phyloP scores from a whole-genome alignment of 805 yeast genomes.

The Peterozyma xylosa region DNA sequence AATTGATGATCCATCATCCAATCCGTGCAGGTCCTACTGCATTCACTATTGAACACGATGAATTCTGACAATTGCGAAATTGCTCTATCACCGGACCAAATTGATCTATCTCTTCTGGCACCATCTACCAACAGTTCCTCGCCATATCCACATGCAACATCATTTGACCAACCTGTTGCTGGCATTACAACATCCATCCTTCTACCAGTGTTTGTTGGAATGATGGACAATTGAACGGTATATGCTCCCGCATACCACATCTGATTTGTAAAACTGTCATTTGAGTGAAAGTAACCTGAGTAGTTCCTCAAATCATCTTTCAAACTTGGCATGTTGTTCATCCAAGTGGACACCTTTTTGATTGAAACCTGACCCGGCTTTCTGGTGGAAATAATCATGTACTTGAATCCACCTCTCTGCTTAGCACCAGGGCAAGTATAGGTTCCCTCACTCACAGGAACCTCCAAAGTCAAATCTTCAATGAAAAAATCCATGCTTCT shows the following conservation, averaged over 20 bases:
- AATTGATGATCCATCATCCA: constrained; percentile 13
- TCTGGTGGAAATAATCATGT: constrained; percentile 14
- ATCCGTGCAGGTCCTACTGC: constrained; percentile 17
- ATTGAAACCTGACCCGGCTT: constrained; percentile 24
- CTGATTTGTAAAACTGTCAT: constrained; percentile 41
- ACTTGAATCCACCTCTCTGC: constrained; percentile 10
- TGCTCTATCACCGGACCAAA: constrained; percentile 10
- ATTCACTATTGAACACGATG: constrained; percentile 21
- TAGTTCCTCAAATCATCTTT: constrained; percentile 7
- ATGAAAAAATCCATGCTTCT: constrained; percentile 9
- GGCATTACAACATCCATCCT: constrained; percentile 20
- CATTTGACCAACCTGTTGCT: constrained; percentile 29
- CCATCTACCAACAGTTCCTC: constrained; percentile 9
- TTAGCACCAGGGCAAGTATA: constrained; percentile 5
- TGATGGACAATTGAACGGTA: constrained; percentile 24
- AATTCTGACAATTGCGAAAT: constrained; percentile 7
- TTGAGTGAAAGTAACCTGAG: constrained; percentile 11
- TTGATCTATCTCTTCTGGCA: constrained; percentile 10
- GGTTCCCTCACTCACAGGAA: constrained; percentile 5
- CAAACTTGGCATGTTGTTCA: constrained; percentile 10
- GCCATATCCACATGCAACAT: constrained; percentile 10
- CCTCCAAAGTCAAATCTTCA: constrained; percentile 8
- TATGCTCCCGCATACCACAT: constrained; percentile 34
- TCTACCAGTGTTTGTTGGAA: constrained; percentile 42
- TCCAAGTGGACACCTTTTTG: constrained; percentile 3